A percentile compares a stretch with the other conserved stretches of the same genome.
These are phyloP conservation scores for Penicillium coprophilum DNA, from an alignment of 495 filamentous ascomycete species.

Conservation along the genomic window DNA sequence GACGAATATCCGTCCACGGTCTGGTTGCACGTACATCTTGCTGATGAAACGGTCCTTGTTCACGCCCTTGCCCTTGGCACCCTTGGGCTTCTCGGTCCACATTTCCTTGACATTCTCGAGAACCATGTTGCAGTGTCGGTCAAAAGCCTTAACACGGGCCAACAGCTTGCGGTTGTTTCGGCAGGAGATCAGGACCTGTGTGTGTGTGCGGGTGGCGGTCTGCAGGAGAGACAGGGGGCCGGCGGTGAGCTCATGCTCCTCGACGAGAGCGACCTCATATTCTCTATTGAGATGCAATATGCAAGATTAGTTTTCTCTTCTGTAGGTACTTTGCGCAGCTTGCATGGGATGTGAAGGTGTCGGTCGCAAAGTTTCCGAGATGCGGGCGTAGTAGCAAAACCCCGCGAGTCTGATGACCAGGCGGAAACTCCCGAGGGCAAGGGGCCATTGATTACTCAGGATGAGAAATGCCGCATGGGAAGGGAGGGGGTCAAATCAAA, in stretches of 20 bases:
- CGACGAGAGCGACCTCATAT: conserved; percentile 84
- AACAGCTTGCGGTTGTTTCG: conserved; percentile 86
- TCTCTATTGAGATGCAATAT: conserved; percentile 53
- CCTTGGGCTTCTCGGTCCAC: conserved; percentile 95
- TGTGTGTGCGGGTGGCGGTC: conserved; percentile 82
- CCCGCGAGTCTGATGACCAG: conserved; percentile 14
- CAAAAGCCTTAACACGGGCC: conserved; percentile 80
- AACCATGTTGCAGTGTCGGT: conserved; percentile 98
- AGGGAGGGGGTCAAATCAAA: background rate
- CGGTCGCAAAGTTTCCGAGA: conserved; percentile 14
- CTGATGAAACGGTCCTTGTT: conserved; percentile 99
- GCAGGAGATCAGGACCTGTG: conserved; percentile 86
- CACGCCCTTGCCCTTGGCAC: conserved; percentile 83
- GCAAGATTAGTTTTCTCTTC: conserved; percentile 26
- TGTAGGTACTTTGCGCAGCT: conserved; percentile 21
- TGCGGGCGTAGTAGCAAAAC: conserved; percentile 9
- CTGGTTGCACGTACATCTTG: conserved; percentile 73
- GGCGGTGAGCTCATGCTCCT: conserved; percentile 86
- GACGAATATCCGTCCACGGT: background rate
- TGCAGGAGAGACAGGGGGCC: conserved; percentile 90
- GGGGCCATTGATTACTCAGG: background rate
- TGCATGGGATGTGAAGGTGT: conserved; percentile 26
- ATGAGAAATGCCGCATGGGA: background rate
- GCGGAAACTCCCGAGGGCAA: conserved; percentile 5
- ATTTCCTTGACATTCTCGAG: conserved; percentile 98